Base-by-base conservation (phyloP, 371 early-diverging fungal species). In the Rhizomucor miehei region DNA sequence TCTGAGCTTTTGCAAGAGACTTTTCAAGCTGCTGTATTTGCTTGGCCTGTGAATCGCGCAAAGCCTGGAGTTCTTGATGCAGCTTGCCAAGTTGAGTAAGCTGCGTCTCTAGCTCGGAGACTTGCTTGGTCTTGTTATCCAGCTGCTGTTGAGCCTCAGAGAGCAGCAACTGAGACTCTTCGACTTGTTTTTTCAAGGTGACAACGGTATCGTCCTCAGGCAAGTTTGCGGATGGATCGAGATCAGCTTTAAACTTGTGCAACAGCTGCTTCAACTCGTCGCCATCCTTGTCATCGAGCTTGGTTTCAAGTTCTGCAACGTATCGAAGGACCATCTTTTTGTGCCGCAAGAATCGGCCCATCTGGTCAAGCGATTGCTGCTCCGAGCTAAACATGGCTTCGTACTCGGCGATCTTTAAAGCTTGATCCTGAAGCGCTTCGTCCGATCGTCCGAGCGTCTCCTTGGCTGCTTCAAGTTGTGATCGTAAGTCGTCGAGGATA, bases 341-440 rank as follows among this genome's bases (percentile, higher is more conserved):
- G 64, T 64, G 65, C 8, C 62, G 58, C 14, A 59, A n/a, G 17
- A 59, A 49, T 48, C 45, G 38, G n/a, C 48, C 24, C 3, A 75
- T 24, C 14, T 48, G 54, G 1, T 56, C 21, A 12, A 75, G 20
- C 3, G 46, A 34, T 4, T 52, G 29, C 1, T 55, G 20, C 46
- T 67, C 69, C 3, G 43, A 24, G 3, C 44, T 56, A 12, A 60
- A 62, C 14, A 66, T 35, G 1, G 56, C 10, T 40, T 63, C 52
- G 40, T 67, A 66, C 3, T 60, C 63, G 20, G 48, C 43, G 21
- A 77, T 65, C 39, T 69, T 65, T 8, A 56, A 54, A 29, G 80
- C 73, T 12, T 79, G 81, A 21, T 70, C 75, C n/a, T 68, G 59
- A 21, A 79, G 34, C 8, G 68, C 65, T 48, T 48, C 41, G n/a